Evolutionary conservation across 768 basidiomycete genomes (phyloP), one percentile per base, ranked within the genome.

Genomic region (Fomitopsis serialis): DNA sequence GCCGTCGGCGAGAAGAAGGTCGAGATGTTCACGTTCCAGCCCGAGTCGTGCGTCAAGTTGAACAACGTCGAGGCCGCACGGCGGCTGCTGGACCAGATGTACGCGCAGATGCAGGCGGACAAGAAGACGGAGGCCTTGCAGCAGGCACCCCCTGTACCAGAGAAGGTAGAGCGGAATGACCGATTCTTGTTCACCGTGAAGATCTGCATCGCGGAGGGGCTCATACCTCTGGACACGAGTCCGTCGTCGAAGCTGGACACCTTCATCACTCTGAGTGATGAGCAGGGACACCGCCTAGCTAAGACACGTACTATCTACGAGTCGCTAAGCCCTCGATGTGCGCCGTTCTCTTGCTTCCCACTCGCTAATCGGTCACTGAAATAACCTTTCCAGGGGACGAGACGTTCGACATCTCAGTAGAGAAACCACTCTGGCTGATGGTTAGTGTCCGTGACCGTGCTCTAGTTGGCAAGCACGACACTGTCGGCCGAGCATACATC

Each of bases 261-360:
- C 0, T 98, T 96, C 60, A 87, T 97, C 50, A 98, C 94, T 11
- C 77, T 99, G 29, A 96, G 92, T 60, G 94, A 99, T 62, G 91
- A 95, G 65, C 83, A 82, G 21, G 95, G 96, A 1, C 84, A 87
- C 61, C 83, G 94, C 9, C 69, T 95, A 45, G 94, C 92, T 22
- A 98, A 97, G 75, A 98, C 96, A 9, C 79, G 97, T 45, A 98
- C 95, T 25, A 91, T 98, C 45, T 96, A 98, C 63, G 96, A 98
- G 70, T 83, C 85, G 1, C 68, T 89, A 36, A 82, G 80, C 62
- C 96, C 96, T n/a, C 80, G 94, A 72, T 98, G 92, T 93, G 65
- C 62, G 89, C 74, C 25, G 19, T 5, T 12, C 12, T 24, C 19
- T 4, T 17, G 46, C 46, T 21, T 48, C 19, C 15, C 29, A 22